These are phyloP conservation scores for Gloeopeniophorella convolvens DNA, from an alignment of 768 basidiomycete species.

Conservation along the genomic window DNA sequence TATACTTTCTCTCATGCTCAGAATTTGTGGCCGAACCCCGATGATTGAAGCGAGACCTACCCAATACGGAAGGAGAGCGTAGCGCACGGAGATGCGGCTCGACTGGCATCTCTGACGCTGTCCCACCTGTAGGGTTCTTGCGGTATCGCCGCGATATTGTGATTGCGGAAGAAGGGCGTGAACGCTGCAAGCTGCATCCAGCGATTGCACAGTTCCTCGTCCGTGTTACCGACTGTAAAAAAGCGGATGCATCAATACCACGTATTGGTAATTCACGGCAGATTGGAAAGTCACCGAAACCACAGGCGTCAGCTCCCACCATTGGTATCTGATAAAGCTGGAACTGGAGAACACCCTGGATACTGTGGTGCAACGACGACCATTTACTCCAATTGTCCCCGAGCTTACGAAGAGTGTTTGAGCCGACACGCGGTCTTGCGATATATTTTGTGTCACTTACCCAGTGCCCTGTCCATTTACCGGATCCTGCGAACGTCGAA, in stretches of 20 bases:
- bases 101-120: conserved; percentile 66
- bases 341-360: conserved; percentile 77
- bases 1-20: too few relatives aligned
- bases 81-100: conserved; percentile 63
- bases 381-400: conserved; percentile 76
- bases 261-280: conserved; percentile 10
- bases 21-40: neutral
- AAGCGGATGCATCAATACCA: conserved; percentile 16
- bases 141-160: conserved; percentile 61
- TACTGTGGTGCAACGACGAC: conserved; percentile 62
- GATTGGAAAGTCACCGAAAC: conserved; percentile 40
- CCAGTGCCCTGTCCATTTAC: conserved; percentile 72
- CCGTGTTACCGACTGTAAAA: conserved; percentile 54
- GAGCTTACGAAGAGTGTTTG: conserved; percentile 33
- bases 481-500: conserved; percentile 61
- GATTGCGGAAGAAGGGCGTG: conserved; percentile 77
- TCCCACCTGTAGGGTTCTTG: conserved; percentile 83
- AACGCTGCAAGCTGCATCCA: conserved; percentile 89
- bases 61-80: conserved; percentile 75
- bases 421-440: neutral
- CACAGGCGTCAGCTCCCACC: conserved; percentile 76
- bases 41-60: conserved; percentile 32
- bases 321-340: conserved; percentile 80
- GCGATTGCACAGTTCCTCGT: conserved; percentile 76
- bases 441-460: conserved; percentile 28